Base-by-base conservation (phyloP, 148 eudicot species). In the Amaranthus hypochondriacus region DNA sequence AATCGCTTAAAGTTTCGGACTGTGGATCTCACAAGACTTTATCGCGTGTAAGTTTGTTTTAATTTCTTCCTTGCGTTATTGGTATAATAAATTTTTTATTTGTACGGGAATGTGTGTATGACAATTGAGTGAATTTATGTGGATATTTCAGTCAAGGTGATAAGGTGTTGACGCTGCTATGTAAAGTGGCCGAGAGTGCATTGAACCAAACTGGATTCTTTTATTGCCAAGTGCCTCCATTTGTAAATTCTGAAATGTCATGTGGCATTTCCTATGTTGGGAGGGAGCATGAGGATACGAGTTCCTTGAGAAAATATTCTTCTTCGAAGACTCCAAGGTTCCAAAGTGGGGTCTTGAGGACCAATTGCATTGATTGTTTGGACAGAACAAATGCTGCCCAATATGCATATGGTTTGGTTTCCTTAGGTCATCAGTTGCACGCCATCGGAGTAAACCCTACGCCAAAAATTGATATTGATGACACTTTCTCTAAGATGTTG, bases 321-420 rank as follows among this genome's bases (percentile, higher is more conserved):
- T 28, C 50, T 49, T 59, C 69, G 50, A 86, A 82, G 79, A 77
- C 79, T 69, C 75, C 71, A 44, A 81, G 72, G 82, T 75, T 83
- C 77, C 99, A 96, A 77, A 87, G 80, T 80, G 99, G 99, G 64
- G 92, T 96, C 69, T 76, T 96, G 69, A 81, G 99, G 78, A 96
- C 99, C 48, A 96, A 96, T 66, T 96, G 99, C 86, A 96, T 96
- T 69, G 99, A 96, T 67, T 96, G 99, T 80, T 82, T 96, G 83
- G 99, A 96, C 79, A 92, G 99, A 47, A 96, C 99, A 75, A 96
- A 96, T 83, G 97, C 89, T 75, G 96, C 96, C 6, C 99, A 96
- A 74, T 96, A 81, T 87, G 94, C 92, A 12, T 92, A 80, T 86
- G 99, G 99, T 62, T 83, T 90, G 84, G 93, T 87, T 81, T 89